Evolutionary conservation across 2,329 filamentous ascomycete species (phyloP).

Genomic region (Botryosphaeria dothidea): DNA sequence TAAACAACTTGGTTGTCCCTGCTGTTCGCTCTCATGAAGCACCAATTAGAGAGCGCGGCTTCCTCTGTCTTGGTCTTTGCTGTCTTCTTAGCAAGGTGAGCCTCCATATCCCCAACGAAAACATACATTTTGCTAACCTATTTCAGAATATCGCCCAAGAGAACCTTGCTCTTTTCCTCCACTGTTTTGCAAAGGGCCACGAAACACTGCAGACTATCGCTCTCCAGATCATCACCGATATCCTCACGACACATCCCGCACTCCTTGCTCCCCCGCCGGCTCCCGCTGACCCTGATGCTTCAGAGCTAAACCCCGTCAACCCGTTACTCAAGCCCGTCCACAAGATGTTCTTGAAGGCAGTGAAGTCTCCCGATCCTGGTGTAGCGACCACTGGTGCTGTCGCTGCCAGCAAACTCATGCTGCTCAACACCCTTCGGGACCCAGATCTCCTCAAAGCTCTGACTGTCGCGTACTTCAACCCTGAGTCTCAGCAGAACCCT

Average conservation of each 20-base stretch:
- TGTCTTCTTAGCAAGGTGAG: constrained; percentile 80
- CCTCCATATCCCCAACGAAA: not conserved
- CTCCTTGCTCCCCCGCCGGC: constrained; percentile 59
- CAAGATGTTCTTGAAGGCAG: constrained; percentile 81
- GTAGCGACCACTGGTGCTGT: constrained; percentile 81
- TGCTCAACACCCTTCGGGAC: constrained; percentile 68
- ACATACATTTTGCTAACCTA: not conserved
- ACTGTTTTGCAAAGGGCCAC: constrained; percentile 93
- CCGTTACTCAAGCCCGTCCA: constrained; percentile 63
- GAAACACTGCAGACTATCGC: constrained; percentile 86
- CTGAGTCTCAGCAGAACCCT: constrained; percentile 76
- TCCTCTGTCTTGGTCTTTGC: constrained; percentile 87
- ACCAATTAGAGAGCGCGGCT: constrained; percentile 84
- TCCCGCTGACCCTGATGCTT: constrained; percentile 32
- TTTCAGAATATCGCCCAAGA: constrained; percentile 77
- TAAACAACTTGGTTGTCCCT: constrained; percentile 95
- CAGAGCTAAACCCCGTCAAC: constrained; percentile 35
- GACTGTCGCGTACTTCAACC: constrained; percentile 86
- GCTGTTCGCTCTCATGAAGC: constrained; percentile 92
- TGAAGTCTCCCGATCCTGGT: constrained; percentile 58
- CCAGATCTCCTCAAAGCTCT: constrained; percentile 74
- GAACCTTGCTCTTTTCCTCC: constrained; percentile 89
- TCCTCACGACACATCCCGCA: constrained; percentile 83
- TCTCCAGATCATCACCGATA: constrained; percentile 88
- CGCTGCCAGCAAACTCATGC: constrained; percentile 81